A percentile compares a stretch with the other conserved stretches of the same genome.
Evolutionary conservation across 1,139 yeast genomes (phyloP).

Genomic region (Blastobotrys apis): DNA sequence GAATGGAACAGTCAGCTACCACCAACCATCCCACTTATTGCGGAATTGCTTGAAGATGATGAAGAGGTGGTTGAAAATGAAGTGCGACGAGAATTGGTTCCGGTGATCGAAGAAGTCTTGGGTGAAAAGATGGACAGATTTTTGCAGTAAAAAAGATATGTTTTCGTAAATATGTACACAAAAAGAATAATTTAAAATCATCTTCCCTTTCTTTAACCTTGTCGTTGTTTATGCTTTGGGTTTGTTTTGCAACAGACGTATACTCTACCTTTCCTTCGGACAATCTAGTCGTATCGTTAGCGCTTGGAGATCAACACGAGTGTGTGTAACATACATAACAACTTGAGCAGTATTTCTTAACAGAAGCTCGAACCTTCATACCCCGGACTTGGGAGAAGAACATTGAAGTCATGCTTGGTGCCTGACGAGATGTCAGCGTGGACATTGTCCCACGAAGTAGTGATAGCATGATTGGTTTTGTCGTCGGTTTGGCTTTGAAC

Average conservation of each 20-base stretch:
- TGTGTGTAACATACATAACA: slow-evolving; percentile 52
- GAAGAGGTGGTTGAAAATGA: slow-evolving; percentile 90
- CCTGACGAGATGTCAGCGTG: slow-evolving; percentile 10
- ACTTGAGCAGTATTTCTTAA: slow-evolving; percentile 85
- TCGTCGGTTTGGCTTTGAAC: no score
- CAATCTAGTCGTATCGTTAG: slow-evolving; percentile 42
- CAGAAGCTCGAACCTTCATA: slow-evolving; percentile 74
- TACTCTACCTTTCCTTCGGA: slow-evolving; percentile 89
- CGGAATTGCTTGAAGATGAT: slow-evolving; percentile 92
- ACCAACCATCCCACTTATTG: slow-evolving; percentile 90
- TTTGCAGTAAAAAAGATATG: slow-evolving; percentile 46
- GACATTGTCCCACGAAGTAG: slow-evolving; percentile 12
- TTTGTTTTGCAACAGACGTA: slow-evolving; percentile 89
- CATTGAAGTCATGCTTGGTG: slow-evolving; percentile 17
- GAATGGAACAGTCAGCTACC: slow-evolving; percentile 91
- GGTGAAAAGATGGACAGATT: slow-evolving; percentile 95
- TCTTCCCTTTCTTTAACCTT: slow-evolving; percentile 50
- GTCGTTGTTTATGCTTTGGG: slow-evolving; percentile 95
- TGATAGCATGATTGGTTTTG: slow-evolving; percentile 12
- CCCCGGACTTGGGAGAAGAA: slow-evolving; percentile 39
- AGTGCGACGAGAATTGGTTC: slow-evolving; percentile 87
- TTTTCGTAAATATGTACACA: not conserved
- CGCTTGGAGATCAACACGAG: not conserved
- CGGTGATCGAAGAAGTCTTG: slow-evolving; percentile 83
- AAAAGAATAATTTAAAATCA: not conserved